Evolutionary conservation across 2,329 filamentous ascomycete genomes (phyloP).

Genomic region (Cladosporium colombiae): DNA sequence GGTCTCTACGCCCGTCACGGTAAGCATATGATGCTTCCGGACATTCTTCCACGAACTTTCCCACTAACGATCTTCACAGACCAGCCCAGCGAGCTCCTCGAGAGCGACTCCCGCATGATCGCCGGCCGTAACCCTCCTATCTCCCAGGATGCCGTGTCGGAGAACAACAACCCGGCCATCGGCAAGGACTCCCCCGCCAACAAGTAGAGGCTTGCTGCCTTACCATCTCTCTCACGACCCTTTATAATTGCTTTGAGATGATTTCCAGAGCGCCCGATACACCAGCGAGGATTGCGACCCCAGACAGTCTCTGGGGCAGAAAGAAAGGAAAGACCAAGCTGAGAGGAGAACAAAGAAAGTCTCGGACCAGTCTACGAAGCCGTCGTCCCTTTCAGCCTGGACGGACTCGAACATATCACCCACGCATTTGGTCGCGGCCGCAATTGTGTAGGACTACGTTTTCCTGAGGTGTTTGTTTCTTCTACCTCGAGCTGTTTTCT

Average conservation of each 20-base stretch:
- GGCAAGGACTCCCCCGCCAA: conserved; percentile 49
- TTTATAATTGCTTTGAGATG: neutral
- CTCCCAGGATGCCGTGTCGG: conserved; percentile 8
- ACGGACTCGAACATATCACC: neutral
- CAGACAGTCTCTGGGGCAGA: neutral
- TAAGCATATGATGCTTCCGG: conserved; percentile 27
- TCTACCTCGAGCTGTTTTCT: neutral
- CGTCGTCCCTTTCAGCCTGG: neutral
- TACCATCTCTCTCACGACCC: neutral
- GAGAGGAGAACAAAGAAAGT: neutral
- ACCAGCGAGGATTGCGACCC: neutral
- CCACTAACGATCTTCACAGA: conserved; percentile 34
- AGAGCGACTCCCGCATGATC: conserved; percentile 50
- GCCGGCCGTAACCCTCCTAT: conserved; percentile 48
- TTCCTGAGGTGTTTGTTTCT: neutral
- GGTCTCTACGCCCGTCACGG: conserved; percentile 51
- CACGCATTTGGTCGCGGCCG: neutral
- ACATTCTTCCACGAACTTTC: conserved; percentile 35
- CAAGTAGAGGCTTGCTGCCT: conserved; percentile 39
- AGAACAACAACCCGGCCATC: conserved; percentile 26
- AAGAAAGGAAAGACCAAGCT: too few species aligned
- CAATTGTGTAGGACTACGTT: conserved; percentile 1
- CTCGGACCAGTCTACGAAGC: neutral
- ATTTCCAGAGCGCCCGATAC: conserved; percentile 1
- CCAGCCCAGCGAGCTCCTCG: conserved; percentile 55